A percentile compares a stretch with the other conserved stretches of the same genome.
Evolutionary conservation across 2,329 filamentous ascomycete genomes (phyloP).

Genomic region (Alternaria incomplexa): DNA sequence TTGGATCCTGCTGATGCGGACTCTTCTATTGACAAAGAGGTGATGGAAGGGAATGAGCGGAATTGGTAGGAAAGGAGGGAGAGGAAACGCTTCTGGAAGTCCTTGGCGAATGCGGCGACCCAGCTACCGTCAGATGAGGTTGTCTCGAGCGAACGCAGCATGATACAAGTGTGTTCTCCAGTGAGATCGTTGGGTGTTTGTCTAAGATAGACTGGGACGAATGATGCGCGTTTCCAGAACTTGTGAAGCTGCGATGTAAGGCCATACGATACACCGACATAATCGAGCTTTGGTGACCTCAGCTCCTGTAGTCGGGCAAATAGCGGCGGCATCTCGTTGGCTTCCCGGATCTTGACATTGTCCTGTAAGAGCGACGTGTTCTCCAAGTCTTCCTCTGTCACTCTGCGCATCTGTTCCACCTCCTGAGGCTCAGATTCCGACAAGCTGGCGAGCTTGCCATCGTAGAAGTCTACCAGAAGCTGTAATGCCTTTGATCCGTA

Average conservation of each 20-base stretch:
- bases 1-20: constrained; percentile 76
- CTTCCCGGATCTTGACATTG: constrained; percentile 88
- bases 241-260: constrained; percentile 86
- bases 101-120: constrained; percentile 88
- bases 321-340: constrained; percentile 88
- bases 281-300: constrained; percentile 81
- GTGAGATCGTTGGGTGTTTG: constrained; percentile 97
- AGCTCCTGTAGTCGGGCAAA: constrained; percentile 88
- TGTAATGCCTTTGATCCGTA: constrained; percentile 90
- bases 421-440: constrained; percentile 71
- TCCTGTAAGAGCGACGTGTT: constrained; percentile 80
- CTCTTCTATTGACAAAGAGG: constrained; percentile 87
- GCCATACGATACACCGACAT: constrained; percentile 94
- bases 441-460: constrained; percentile 86
- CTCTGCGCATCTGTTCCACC: constrained; percentile 70
- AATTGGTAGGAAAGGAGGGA: constrained; percentile 92
- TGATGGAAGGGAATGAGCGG: constrained; percentile 76
- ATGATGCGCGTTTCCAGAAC: constrained; percentile 92
- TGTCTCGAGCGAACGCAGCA: constrained; percentile 78
- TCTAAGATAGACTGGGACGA: constrained; percentile 88
- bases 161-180: constrained; percentile 96
- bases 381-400: constrained; percentile 82
- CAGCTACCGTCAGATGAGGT: constrained; percentile 70
- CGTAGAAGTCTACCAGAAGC: constrained; percentile 89
- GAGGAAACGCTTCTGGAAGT: constrained; percentile 95